These are phyloP conservation scores for Stygiomarasmius scandens DNA, from an alignment of 1,284 basidiomycete genomes.

Conservation along the genomic window DNA sequence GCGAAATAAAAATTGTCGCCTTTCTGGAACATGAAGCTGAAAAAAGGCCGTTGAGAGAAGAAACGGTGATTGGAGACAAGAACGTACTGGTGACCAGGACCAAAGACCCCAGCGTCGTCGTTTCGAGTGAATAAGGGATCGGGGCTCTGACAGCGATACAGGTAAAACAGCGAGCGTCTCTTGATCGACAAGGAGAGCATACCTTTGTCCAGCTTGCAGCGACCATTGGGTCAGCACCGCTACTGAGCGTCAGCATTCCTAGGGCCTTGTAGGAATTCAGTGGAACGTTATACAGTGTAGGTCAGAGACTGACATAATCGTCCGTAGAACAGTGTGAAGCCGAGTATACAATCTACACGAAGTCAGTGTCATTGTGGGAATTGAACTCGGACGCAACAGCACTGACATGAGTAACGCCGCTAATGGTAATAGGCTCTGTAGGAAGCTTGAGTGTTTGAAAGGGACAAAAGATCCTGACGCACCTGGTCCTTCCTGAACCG, in stretches of 20 bases:
- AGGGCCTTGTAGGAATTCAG: constrained; percentile 12
- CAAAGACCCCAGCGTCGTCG: constrained; percentile 18
- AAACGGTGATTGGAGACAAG: neutral
- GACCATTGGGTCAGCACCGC: constrained; percentile 20
- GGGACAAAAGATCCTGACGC: neutral
- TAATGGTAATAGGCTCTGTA: constrained; percentile 20
- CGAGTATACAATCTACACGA: constrained; percentile 21
- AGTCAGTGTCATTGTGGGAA: no score
- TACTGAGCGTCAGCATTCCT: constrained; percentile 19
- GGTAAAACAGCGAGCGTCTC: neutral
- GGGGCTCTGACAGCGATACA: constrained; percentile 3
- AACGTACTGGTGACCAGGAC: constrained; percentile 22
- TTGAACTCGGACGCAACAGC: no score
- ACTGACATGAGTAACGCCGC: constrained; percentile 19
- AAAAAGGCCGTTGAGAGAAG: neutral
- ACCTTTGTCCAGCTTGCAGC: constrained; percentile 22
- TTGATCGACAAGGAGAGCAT: neutral
- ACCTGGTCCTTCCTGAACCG: constrained; percentile 23
- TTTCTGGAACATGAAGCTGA: constrained; percentile 24
- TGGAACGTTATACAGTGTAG: neutral
- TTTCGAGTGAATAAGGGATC: constrained; percentile 21
- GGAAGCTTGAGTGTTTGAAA: neutral
- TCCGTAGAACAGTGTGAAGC: constrained; percentile 23
- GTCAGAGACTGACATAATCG: constrained; percentile 17
- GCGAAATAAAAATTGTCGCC: constrained; percentile 19